A percentile compares a stretch with the other conserved stretches of the same genome.
phyloP scores from a whole-genome alignment of 306 rosid genomes.

The Fagus sylvatica region DNA sequence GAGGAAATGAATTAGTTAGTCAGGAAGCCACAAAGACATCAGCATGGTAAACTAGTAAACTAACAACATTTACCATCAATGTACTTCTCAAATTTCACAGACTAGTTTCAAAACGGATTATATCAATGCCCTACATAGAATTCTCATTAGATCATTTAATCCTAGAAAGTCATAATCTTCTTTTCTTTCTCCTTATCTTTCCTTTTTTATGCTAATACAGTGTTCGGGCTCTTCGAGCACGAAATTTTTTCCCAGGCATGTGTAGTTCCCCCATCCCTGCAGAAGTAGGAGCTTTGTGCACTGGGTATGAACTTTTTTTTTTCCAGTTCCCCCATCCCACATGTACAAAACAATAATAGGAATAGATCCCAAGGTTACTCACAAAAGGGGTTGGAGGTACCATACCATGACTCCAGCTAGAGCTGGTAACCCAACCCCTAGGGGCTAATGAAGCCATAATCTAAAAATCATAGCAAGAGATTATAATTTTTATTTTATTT shows the following conservation, averaged over 20 bases:
- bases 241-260: background rate
- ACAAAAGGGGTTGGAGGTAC: background rate
- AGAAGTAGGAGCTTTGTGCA: too few relatives aligned
- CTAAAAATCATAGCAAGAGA: background rate
- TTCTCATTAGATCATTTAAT: background rate
- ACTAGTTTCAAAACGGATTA: slow-evolving; percentile 6
- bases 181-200: too few relatives aligned
- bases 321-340: background rate
- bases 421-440: background rate
- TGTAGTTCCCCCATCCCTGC: background rate
- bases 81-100: background rate
- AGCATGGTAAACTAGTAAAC: slow-evolving; percentile 6
- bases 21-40: background rate
- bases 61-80: background rate
- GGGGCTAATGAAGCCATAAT: background rate
- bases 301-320: too few relatives aligned
- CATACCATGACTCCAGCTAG: too few relatives aligned
- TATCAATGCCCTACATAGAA: background rate
- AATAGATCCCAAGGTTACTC: background rate
- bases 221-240: background rate
- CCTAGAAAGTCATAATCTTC: background rate
- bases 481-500: background rate
- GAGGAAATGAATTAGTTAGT: slow-evolving; percentile 9
- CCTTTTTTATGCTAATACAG: background rate
- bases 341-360: background rate